These are phyloP conservation scores for Pythium aquatile DNA, from an alignment of 352 stramenopile species.

Conservation along the genomic window DNA sequence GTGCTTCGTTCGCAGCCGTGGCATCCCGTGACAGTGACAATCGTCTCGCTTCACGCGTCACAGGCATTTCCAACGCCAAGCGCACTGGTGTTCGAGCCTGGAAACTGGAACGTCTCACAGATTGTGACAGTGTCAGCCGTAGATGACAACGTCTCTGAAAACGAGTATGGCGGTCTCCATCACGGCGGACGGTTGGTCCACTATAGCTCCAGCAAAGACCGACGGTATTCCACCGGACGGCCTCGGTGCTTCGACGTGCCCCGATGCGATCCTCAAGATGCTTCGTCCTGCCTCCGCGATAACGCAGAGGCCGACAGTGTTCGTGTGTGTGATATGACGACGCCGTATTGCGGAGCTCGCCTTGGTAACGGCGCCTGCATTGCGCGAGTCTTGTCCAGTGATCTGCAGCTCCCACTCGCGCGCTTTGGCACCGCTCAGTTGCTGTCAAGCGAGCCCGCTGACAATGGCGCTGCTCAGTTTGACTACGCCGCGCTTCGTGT, in stretches of 20 bases:
- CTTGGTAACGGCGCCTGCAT: conserved; percentile 61
- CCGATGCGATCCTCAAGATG: conserved; percentile 41
- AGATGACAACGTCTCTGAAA: conserved; percentile 57
- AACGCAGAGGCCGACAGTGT: conserved; percentile 20
- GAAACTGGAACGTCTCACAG: conserved; percentile 53
- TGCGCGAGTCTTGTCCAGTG: conserved; percentile 10
- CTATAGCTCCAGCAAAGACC: conserved; percentile 54
- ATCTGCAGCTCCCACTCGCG: conserved; percentile 16
- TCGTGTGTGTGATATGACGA: conserved; percentile 51
- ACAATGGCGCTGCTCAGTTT: conserved; percentile 4
- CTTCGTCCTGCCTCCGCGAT: conserved; percentile 29
- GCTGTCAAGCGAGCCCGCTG: not conserved
- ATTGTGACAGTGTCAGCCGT: conserved; percentile 44
- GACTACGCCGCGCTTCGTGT: conserved; percentile 30
- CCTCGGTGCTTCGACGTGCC: conserved; percentile 61
- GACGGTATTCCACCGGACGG: conserved; percentile 58
- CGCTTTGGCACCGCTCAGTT: conserved; percentile 41
- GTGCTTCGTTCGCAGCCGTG: conserved; percentile 57
- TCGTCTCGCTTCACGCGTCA: conserved; percentile 40
- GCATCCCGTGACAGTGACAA: conserved; percentile 47
- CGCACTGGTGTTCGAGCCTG: conserved; percentile 38
- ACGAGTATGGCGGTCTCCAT: conserved; percentile 61
- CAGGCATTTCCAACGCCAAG: conserved; percentile 39
- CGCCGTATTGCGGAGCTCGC: conserved; percentile 32
- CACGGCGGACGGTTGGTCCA: conserved; percentile 53